A percentile compares a stretch with the other conserved stretches of the same genome.
Evolutionary conservation across 192 early-diverging fungal genomes (phyloP).

Genomic region (Coemansia sp.): DNA sequence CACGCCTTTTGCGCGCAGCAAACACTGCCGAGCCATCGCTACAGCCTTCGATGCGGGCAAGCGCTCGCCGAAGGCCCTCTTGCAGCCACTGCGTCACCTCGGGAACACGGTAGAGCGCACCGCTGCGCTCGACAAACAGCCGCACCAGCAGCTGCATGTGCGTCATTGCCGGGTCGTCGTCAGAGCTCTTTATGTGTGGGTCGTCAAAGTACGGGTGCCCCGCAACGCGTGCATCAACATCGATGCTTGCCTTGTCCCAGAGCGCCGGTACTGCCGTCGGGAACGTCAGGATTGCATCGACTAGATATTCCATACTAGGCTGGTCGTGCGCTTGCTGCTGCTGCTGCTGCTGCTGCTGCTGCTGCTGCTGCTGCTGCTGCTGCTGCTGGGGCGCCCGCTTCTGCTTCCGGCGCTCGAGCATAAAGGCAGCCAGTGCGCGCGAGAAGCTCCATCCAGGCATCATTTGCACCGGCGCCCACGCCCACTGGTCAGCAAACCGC

Average conservation of each 20-base stretch:
- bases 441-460: constrained; percentile 77
- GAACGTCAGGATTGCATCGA: constrained; percentile 70
- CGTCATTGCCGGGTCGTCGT: constrained; percentile 42
- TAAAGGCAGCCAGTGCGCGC: constrained; percentile 73
- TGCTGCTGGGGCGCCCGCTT: not conserved
- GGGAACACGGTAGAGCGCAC: constrained; percentile 82
- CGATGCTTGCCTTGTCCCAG: constrained; percentile 64
- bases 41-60: constrained; percentile 26
- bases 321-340: not conserved
- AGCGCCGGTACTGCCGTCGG: constrained; percentile 66
- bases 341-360: constrained; percentile 11
- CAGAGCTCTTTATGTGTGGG: not conserved
- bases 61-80: constrained; percentile 44
- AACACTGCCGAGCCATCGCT: not conserved
- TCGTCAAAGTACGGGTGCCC: constrained; percentile 59
- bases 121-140: constrained; percentile 73
- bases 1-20: constrained; percentile 9
- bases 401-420: constrained; percentile 57
- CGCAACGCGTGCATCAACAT: constrained; percentile 59
- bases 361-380: not conserved
- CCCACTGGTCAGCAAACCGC: constrained; percentile 50
- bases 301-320: constrained; percentile 55
- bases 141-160: constrained; percentile 65
- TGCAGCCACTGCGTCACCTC: constrained; percentile 61
- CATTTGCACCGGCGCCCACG: constrained; percentile 38